A percentile compares a stretch with the other conserved stretches of the same genome.
phyloP scores from a whole-genome alignment of 1,139 yeast genomes.

The Candida glucosophila region DNA sequence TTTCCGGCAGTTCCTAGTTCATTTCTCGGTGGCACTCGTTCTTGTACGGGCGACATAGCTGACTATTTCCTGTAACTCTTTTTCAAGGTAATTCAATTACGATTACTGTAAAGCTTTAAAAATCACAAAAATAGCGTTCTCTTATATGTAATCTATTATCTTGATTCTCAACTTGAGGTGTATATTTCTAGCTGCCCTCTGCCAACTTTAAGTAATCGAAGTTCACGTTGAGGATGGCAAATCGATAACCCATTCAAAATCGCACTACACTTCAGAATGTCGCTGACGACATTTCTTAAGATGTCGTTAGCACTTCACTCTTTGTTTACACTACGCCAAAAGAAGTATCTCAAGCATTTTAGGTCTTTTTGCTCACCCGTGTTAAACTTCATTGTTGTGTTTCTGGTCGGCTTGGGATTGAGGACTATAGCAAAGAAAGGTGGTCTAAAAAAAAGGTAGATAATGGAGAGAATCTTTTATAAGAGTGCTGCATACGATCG shows the following conservation, averaged over 20 bases:
- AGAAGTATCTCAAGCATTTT: too few relatives aligned
- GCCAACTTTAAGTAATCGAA: too few relatives aligned
- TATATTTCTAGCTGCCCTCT: too few relatives aligned
- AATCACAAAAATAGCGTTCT: not conserved
- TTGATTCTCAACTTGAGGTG: too few relatives aligned
- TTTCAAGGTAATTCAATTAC: not conserved
- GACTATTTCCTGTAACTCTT: too few relatives aligned
- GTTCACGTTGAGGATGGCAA: too few relatives aligned
- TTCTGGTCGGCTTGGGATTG: not conserved
- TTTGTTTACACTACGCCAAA: too few relatives aligned
- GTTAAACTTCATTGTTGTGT: not conserved
- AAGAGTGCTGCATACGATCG: slow-evolving; percentile 54
- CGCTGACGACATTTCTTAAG: too few relatives aligned
- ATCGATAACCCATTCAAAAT: too few relatives aligned
- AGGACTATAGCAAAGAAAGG: not conserved
- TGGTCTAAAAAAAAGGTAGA: not conserved
- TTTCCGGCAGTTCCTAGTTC: slow-evolving; percentile 8
- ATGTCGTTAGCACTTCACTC: too few relatives aligned
- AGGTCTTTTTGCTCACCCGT: too few relatives aligned
- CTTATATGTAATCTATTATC: not conserved
- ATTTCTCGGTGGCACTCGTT: slow-evolving; percentile 8
- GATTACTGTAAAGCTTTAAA: not conserved
- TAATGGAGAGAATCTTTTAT: slow-evolving; percentile 50
- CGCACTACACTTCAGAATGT: too few relatives aligned
- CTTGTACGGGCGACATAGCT: slow-evolving; percentile 16